Conservation (phyloP, 202 grass and related monocot genomes). For the Schoenoplectus tabernaemontani region DNA sequence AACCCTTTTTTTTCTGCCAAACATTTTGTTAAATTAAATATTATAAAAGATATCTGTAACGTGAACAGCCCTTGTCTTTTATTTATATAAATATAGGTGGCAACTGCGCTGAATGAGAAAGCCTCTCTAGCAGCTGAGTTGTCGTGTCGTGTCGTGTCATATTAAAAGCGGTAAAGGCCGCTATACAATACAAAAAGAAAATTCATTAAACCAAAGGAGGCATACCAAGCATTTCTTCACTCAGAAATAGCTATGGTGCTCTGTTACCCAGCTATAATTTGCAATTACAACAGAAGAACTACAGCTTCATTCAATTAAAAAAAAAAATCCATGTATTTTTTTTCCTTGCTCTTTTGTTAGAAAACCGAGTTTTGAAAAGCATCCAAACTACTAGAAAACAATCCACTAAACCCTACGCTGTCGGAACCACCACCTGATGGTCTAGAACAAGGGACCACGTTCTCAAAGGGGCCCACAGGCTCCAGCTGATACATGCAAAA, state of each 20-base stretch:
- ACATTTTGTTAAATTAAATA: neutral
- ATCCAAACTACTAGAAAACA: constrained; percentile 62
- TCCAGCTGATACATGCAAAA: constrained; percentile 39
- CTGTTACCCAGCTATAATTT: neutral
- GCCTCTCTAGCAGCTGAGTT: too few relatives aligned
- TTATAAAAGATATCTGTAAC: too few relatives aligned
- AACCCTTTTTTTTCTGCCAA: neutral
- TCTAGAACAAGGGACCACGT: constrained; percentile 40
- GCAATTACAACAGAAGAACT: neutral
- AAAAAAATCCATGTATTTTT: neutral
- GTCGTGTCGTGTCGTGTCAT: neutral
- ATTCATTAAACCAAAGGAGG: neutral
- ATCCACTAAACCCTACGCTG: constrained; percentile 42
- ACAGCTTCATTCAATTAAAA: constrained; percentile 10
- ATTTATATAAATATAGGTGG: too few relatives aligned
- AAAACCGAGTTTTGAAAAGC: constrained; percentile 67
- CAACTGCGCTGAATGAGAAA: too few relatives aligned
- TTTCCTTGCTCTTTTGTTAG: constrained; percentile 23
- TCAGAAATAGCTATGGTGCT: constrained; percentile 12
- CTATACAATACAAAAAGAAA: constrained; percentile 2
- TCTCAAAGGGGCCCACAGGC: constrained; percentile 32
- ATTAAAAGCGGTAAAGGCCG: neutral
- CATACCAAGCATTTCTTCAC: neutral
- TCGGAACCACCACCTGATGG: constrained; percentile 36
- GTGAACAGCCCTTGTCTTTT: too few relatives aligned